Evolutionary conservation across 192 early-diverging fungal species (phyloP).

Genomic region (Rhizoclosmatium globosum): DNA sequence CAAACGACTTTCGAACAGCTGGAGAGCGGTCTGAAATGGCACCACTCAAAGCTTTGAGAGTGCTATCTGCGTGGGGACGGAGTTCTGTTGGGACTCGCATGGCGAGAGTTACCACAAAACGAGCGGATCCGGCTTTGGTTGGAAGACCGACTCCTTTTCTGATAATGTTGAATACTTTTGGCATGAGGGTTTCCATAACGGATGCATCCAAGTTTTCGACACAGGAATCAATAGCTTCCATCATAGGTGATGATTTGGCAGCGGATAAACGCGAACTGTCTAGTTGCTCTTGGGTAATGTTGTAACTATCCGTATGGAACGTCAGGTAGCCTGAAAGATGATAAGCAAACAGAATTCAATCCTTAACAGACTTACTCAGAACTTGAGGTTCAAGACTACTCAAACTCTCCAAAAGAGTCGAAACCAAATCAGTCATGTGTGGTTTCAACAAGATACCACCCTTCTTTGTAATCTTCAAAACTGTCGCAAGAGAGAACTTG

Average conservation of each 20-base stretch:
- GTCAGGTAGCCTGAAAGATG: slow-evolving; percentile 77
- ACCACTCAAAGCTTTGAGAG: slow-evolving; percentile 81
- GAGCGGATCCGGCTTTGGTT: slow-evolving; percentile 90
- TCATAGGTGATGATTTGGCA: slow-evolving; percentile 90
- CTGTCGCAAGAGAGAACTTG: slow-evolving; percentile 78
- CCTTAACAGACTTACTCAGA: slow-evolving; percentile 59
- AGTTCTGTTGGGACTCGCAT: slow-evolving; percentile 73
- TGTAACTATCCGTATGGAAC: slow-evolving; percentile 87
- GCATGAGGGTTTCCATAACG: slow-evolving; percentile 72
- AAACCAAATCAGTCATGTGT: slow-evolving; percentile 76
- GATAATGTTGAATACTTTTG: slow-evolving; percentile 74
- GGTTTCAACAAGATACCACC: slow-evolving; percentile 77
- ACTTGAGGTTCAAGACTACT: slow-evolving; percentile 76
- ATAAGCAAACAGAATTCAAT: neutral
- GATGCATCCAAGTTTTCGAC: slow-evolving; percentile 79
- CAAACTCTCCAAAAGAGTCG: slow-evolving; percentile 83
- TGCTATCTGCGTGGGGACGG: slow-evolving; percentile 70
- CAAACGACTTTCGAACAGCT: slow-evolving; percentile 84
- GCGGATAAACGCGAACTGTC: slow-evolving; percentile 83
- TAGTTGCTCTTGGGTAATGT: slow-evolving; percentile 86
- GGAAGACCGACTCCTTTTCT: slow-evolving; percentile 84
- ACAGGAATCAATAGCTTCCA: slow-evolving; percentile 86
- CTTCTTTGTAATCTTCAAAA: slow-evolving; percentile 85
- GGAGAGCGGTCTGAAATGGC: slow-evolving; percentile 81
- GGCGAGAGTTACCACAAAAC: slow-evolving; percentile 81